phyloP scores from a whole-genome alignment of 768 basidiomycete species.

The Termitomyces sp. region DNA sequence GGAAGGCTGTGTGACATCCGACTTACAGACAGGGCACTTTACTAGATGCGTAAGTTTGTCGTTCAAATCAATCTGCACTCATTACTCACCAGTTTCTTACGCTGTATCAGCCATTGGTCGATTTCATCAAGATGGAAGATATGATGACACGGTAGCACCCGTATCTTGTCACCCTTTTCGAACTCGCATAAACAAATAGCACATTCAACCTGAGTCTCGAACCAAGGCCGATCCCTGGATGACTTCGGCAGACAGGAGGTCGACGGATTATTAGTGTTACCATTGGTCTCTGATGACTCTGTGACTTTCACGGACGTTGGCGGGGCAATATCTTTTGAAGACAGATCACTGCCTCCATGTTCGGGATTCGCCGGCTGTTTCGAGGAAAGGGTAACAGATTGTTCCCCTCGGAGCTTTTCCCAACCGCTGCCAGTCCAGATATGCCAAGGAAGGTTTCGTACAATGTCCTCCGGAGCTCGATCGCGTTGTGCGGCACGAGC shows the following conservation, averaged over 20 bases:
- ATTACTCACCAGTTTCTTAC: slow-evolving; percentile 82
- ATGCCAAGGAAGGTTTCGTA: slow-evolving; percentile 75
- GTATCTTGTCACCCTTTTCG: slow-evolving; percentile 81
- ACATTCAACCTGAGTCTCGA: slow-evolving; percentile 80
- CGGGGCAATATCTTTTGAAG: no score
- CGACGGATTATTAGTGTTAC: slow-evolving; percentile 30
- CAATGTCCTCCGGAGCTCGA: slow-evolving; percentile 78
- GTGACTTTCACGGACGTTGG: slow-evolving; percentile 5
- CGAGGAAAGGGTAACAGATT: slow-evolving; percentile 23
- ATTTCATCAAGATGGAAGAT: slow-evolving; percentile 93
- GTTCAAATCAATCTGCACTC: neutral
- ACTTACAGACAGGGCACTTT: slow-evolving; percentile 90
- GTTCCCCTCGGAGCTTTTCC: slow-evolving; percentile 66
- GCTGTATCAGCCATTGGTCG: slow-evolving; percentile 87
- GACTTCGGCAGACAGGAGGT: slow-evolving; percentile 31
- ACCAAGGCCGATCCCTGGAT: slow-evolving; percentile 59
- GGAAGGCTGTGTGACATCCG: slow-evolving; percentile 76
- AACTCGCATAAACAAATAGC: slow-evolving; percentile 92
- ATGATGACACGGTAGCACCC: slow-evolving; percentile 91
- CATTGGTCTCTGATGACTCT: slow-evolving; percentile 17
- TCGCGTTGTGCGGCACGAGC: slow-evolving; percentile 80
- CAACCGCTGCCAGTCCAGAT: slow-evolving; percentile 80
- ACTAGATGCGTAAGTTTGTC: neutral
- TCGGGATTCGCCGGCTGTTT: slow-evolving; percentile 30
- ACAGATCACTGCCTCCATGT: neutral